Evolutionary conservation across 306 rosid genomes (phyloP).

Genomic region (Casuarina glauca): DNA sequence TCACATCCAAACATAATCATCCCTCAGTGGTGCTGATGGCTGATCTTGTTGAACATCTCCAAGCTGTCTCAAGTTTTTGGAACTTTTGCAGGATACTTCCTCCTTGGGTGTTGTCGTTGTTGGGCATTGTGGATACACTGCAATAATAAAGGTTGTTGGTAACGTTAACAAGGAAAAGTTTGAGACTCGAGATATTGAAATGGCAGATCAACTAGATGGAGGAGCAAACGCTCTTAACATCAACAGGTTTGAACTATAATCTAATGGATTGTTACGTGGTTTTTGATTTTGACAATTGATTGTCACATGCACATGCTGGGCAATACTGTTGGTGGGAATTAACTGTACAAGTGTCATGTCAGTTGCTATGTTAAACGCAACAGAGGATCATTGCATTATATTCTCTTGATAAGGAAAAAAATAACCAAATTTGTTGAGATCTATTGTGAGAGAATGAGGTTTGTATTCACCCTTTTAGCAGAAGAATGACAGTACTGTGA

Average conservation of each 20-base stretch:
- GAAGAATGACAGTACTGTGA: too few relatives aligned
- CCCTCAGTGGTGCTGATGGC: neutral
- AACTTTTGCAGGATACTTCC: constrained; percentile 66
- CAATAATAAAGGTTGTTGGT: constrained; percentile 72
- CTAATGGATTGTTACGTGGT: neutral
- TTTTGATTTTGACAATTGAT: neutral
- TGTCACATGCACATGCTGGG: constrained; percentile 10
- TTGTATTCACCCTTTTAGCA: too few relatives aligned
- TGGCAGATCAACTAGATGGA: constrained; percentile 86
- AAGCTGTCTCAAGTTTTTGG: neutral
- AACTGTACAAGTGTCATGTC: neutral
- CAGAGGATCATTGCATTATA: neutral
- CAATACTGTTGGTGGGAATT: neutral
- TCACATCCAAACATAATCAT: neutral
- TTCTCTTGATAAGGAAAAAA: neutral
- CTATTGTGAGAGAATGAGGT: too few relatives aligned
- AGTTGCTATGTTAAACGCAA: neutral
- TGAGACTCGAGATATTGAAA: constrained; percentile 57
- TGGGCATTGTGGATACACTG: constrained; percentile 84
- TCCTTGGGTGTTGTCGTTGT: constrained; percentile 66
- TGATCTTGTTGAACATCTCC: neutral
- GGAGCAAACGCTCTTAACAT: constrained; percentile 90
- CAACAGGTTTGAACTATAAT: constrained; percentile 66
- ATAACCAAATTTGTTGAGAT: neutral
- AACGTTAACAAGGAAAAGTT: constrained; percentile 51